Percentiles rank a stretch among this genome's conserved stretches.
These are phyloP conservation scores for Penicillium palitans DNA, from an alignment of 2,329 filamentous ascomycete genomes.

Conservation along the genomic window DNA sequence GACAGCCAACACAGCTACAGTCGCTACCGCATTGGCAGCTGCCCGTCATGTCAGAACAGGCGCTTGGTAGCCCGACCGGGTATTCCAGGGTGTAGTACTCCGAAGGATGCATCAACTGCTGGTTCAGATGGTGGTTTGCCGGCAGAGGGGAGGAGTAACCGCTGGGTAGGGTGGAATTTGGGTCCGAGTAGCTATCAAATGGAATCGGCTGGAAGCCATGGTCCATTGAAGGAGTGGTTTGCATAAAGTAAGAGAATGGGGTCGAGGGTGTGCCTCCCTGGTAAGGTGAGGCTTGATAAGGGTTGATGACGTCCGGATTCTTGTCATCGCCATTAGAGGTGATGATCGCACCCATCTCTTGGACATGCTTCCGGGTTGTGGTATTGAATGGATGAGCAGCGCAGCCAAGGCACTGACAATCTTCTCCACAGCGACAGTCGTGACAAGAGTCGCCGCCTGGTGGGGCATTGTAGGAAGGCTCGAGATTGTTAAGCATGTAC, in stretches of 20 bases:
- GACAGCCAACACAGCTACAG: slow-evolving; percentile 54
- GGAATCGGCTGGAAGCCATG: slow-evolving; percentile 16
- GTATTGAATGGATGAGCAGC: slow-evolving; percentile 49
- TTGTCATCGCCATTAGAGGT: slow-evolving; percentile 34
- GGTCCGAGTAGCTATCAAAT: slow-evolving; percentile 26
- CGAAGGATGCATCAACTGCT: slow-evolving; percentile 43
- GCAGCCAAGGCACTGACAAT: slow-evolving; percentile 50
- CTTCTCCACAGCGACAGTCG: slow-evolving; percentile 47
- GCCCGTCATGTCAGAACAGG: slow-evolving; percentile 51
- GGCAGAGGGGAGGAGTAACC: slow-evolving; percentile 30
- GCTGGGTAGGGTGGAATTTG: slow-evolving; percentile 22
- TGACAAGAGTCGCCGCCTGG: slow-evolving; percentile 28
- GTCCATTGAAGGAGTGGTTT: slow-evolving; percentile 16
- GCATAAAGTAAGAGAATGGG: slow-evolving; percentile 21
- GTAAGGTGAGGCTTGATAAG: slow-evolving; percentile 25
- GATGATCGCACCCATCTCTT: slow-evolving; percentile 48
- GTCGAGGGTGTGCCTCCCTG: slow-evolving; percentile 17
- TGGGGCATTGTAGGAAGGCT: slow-evolving; percentile 12
- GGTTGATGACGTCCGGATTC: slow-evolving; percentile 20
- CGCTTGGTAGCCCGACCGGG: slow-evolving; percentile 37
- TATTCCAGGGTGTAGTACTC: slow-evolving; percentile 47
- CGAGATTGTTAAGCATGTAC: slow-evolving; percentile 10
- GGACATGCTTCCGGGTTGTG: slow-evolving; percentile 47
- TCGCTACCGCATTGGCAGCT: slow-evolving; percentile 55
- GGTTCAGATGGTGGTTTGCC: slow-evolving; percentile 23